Evolutionary conservation across 106 monocot species (phyloP), one percentile per base, ranked within the genome.

Genomic region (Gastrodia elata): DNA sequence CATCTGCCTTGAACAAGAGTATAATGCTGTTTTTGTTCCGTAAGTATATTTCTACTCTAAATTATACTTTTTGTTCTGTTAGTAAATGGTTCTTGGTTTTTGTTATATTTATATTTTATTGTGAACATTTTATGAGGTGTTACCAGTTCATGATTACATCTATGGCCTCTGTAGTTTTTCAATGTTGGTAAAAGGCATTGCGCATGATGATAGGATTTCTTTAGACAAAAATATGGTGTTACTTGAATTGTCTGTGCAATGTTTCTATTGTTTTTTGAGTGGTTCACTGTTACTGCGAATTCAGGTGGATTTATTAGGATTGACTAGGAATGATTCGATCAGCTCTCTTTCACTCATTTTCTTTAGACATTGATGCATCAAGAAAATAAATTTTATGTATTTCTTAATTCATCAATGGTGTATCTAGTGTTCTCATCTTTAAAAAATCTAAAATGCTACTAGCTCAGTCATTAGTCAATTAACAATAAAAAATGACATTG

Each of bases 21-120:
- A 97, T 34, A 97, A 97, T 83, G 90, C 96, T 78, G 96, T 97
- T 78, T 97, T 97, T 86, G 88, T 97, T 67, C 92, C 92, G 96
- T 97, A 86, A 97, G 95, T 34, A 77, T 76, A 22, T 37, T 68
- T 9, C 25, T 40, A 34, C 8, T 6, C 7, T 18, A 67, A 7
- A 18, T 67, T 37, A 13, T 13, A 61, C 61, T 67, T 67, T 15
- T 37, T 0, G n/a, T 22, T n/a, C 18, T 0, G 52, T 52, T 52
- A 22, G 52, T 52, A 4, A 52, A 18, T 52, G 6, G 2, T 52
- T 18, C 22, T 52, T 22, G 22, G n/a, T 18, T 52, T 52, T 52
- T 52, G 9, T 22, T 52, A n/a, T 52, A 18, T 52, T 52, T 22
- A 22, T n/a, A 52, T 5, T 22, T 52, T 52, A 52, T 7, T n/a